Conservation (phyloP, 495 filamentous ascomycete genomes). For the Aspergillus sparsus region DNA sequence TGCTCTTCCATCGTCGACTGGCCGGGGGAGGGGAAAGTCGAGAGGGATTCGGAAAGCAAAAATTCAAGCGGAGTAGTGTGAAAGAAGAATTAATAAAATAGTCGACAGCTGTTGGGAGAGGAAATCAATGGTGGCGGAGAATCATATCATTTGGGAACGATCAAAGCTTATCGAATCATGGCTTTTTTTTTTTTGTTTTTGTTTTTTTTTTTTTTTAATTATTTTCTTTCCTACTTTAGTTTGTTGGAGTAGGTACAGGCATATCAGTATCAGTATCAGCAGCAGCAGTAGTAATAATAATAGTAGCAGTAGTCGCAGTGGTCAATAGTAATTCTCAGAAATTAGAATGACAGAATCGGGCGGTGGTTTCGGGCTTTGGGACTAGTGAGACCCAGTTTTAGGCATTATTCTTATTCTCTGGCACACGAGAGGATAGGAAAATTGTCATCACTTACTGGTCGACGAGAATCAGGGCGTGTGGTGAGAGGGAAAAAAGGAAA, state of each 20-base stretch:
- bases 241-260: conserved; percentile 7
- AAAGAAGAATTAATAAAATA: conserved; percentile 18
- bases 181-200: conserved; percentile 1
- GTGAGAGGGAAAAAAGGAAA: not conserved
- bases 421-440: not conserved
- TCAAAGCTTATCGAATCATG: conserved; percentile 24
- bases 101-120: conserved; percentile 2
- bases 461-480: not conserved
- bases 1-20: conserved; percentile 56
- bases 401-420: not conserved
- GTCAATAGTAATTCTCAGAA: not conserved
- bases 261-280: not conserved
- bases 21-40: conserved; percentile 39
- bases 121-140: conserved; percentile 26
- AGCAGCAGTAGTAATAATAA: no score
- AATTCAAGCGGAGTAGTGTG: conserved; percentile 21
- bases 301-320: no score
- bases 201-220: not conserved
- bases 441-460: not conserved
- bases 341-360: conserved; percentile 13
- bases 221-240: not conserved
- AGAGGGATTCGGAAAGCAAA: conserved; percentile 30
- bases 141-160: conserved; percentile 21
- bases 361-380: conserved; percentile 20
- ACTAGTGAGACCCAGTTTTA: conserved; percentile 7